A percentile compares a stretch with the other conserved stretches of the same genome.
Conservation (phyloP, 2,329 filamentous ascomycete species). For the Penicillium palitans region DNA sequence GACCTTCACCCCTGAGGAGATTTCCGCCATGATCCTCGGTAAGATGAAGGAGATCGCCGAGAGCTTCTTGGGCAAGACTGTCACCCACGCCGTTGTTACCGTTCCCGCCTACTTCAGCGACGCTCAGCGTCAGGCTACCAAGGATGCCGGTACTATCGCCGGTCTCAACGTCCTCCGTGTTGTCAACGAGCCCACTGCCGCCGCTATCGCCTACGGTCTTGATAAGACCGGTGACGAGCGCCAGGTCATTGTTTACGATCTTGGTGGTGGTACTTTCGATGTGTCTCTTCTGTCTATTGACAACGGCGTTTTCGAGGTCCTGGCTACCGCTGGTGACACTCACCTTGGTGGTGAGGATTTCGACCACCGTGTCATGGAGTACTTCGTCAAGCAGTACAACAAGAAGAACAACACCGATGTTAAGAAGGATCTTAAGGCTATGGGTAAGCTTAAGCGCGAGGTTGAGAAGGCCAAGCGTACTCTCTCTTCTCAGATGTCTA, state of each 20-base stretch:
- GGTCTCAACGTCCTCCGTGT: slow-evolving; percentile 94
- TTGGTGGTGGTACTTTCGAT: slow-evolving; percentile 93
- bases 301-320: slow-evolving; percentile 88
- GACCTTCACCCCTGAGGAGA: slow-evolving; percentile 66
- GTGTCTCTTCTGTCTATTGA: slow-evolving; percentile 90
- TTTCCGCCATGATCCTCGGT: slow-evolving; percentile 65
- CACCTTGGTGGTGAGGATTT: slow-evolving; percentile 99
- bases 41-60: slow-evolving; percentile 69
- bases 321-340: slow-evolving; percentile 93
- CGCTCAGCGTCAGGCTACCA: slow-evolving; percentile 94
- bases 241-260: slow-evolving; percentile 90
- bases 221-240: slow-evolving; percentile 82
- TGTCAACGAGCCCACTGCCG: slow-evolving; percentile 94
- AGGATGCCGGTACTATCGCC: slow-evolving; percentile 89
- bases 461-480: slow-evolving; percentile 99
- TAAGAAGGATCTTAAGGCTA: slow-evolving; percentile 92
- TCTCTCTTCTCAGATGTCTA: slow-evolving; percentile 89
- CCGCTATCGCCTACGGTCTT: slow-evolving; percentile 90
- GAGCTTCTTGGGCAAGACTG: slow-evolving; percentile 61
- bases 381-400: slow-evolving; percentile 97
- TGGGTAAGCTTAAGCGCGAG: slow-evolving; percentile 99
- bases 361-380: slow-evolving; percentile 94
- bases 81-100: slow-evolving; percentile 74
- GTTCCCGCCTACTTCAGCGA: slow-evolving; percentile 99
- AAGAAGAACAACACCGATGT: slow-evolving; percentile 95